A percentile compares a stretch with the other conserved stretches of the same genome.
Evolutionary conservation across 1,139 yeast genomes (phyloP).

Genomic region (Zygotorulaspora mrakii): DNA sequence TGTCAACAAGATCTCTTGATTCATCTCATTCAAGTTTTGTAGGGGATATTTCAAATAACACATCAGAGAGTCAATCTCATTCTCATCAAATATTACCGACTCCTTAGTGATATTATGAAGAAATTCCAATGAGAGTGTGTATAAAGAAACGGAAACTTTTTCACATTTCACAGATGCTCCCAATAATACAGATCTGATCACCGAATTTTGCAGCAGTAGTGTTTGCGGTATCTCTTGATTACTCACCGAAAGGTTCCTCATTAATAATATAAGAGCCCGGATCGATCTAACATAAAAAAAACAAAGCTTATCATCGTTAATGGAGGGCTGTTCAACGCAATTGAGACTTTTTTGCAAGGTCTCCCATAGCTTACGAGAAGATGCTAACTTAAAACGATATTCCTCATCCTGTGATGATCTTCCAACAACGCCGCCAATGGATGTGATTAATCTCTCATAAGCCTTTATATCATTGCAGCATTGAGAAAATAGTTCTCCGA

Average conservation of each 20-base stretch:
- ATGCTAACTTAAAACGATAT: constrained; percentile 24
- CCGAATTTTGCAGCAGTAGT: constrained; percentile 12
- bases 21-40: too few relatives aligned
- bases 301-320: constrained; percentile 12
- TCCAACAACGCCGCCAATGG: constrained; percentile 26
- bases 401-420: constrained; percentile 27
- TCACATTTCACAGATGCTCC: constrained; percentile 4
- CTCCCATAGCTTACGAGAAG: constrained; percentile 23
- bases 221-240: constrained; percentile 30
- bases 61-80: constrained; percentile 17
- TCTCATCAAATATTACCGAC: constrained; percentile 20
- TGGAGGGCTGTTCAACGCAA: constrained; percentile 7
- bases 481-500: constrained; percentile 1
- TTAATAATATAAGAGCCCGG: constrained; percentile 39
- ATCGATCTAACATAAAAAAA: constrained; percentile 21
- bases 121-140: constrained; percentile 21
- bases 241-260: constrained; percentile 39
- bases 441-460: constrained; percentile 15
- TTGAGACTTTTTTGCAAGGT: constrained; percentile 13
- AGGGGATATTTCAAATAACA: constrained; percentile 28
- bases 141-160: constrained; percentile 20
- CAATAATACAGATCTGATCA: constrained; percentile 12
- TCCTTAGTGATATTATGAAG: constrained; percentile 28
- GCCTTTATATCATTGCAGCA: constrained; percentile 8
- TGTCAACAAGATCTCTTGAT: constrained; percentile 20